Conservation (phyloP, 2,329 filamentous ascomycete genomes). For the Fusarium pilosicola region DNA sequence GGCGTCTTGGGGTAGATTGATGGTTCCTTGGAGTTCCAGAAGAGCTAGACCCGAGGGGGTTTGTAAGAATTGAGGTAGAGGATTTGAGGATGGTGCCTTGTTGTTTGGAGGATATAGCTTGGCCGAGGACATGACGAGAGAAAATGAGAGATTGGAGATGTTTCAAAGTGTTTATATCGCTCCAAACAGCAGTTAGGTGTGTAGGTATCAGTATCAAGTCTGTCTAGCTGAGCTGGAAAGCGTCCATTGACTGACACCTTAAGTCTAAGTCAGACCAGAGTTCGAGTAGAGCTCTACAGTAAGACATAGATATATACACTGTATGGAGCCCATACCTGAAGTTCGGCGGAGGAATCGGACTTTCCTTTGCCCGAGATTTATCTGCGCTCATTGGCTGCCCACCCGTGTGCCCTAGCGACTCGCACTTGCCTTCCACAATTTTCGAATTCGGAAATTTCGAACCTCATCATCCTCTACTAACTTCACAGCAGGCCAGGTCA, state of each 20-base stretch:
- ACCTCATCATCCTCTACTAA: slow-evolving; percentile 48
- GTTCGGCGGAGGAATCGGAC: background rate
- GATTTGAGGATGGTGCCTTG: slow-evolving; percentile 50
- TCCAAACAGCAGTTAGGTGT: background rate
- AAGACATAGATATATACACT: background rate
- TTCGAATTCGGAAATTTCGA: slow-evolving; percentile 51
- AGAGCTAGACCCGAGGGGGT: slow-evolving; percentile 91
- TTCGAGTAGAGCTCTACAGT: background rate
- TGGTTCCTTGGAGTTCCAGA: slow-evolving; percentile 89
- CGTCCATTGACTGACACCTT: background rate
- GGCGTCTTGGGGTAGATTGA: slow-evolving; percentile 73
- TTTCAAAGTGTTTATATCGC: background rate
- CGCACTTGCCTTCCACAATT: slow-evolving; percentile 49
- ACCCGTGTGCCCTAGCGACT: slow-evolving; percentile 50
- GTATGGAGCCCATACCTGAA: background rate
- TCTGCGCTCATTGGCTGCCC: slow-evolving; percentile 48
- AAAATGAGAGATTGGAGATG: background rate
- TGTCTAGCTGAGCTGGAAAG: background rate
- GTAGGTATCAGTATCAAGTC: background rate
- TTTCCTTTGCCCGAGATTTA: slow-evolving; percentile 37
- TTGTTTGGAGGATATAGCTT: slow-evolving; percentile 55
- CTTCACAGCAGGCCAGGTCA: slow-evolving; percentile 56
- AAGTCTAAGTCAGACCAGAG: background rate
- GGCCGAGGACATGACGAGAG: slow-evolving; percentile 48
- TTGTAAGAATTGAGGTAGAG: slow-evolving; percentile 83